Evolutionary conservation across 2,329 filamentous ascomycete species (phyloP).

Genomic region (Diplocarpon rosae): DNA sequence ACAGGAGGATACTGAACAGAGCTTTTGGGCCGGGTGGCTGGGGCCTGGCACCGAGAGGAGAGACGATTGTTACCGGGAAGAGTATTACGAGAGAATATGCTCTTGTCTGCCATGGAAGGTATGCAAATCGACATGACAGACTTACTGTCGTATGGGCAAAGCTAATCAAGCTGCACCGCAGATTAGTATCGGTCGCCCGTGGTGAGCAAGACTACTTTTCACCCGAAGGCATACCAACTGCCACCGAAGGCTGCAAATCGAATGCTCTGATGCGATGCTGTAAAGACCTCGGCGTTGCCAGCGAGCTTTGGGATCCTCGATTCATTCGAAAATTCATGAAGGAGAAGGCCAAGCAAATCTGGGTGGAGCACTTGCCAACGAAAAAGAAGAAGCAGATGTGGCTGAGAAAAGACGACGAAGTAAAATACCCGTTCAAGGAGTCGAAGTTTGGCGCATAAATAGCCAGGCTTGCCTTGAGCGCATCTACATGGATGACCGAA

Average conservation of each 20-base stretch:
- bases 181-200: constrained; percentile 82
- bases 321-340: constrained; percentile 79
- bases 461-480: neutral
- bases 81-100: constrained; percentile 84
- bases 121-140: constrained; percentile 27
- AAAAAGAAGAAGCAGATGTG: constrained; percentile 89
- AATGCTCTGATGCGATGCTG: constrained; percentile 97
- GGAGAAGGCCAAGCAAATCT: constrained; percentile 63
- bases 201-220: constrained; percentile 93
- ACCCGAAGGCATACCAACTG: constrained; percentile 81
- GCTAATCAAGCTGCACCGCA: constrained; percentile 30
- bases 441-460: constrained; percentile 26
- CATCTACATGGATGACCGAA: neutral
- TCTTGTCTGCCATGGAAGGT: constrained; percentile 80
- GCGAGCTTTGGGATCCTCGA: constrained; percentile 90
- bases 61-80: constrained; percentile 46
- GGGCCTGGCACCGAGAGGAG: constrained; percentile 83
- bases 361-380: constrained; percentile 76
- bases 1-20: constrained; percentile 76
- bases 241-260: constrained; percentile 93
- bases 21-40: constrained; percentile 93
- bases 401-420: constrained; percentile 70
- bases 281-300: constrained; percentile 91
- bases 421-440: constrained; percentile 51
- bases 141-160: neutral